Evolutionary conservation across 352 stramenopile genomes (phyloP).

Genomic region (Phytopythium vexans): DNA sequence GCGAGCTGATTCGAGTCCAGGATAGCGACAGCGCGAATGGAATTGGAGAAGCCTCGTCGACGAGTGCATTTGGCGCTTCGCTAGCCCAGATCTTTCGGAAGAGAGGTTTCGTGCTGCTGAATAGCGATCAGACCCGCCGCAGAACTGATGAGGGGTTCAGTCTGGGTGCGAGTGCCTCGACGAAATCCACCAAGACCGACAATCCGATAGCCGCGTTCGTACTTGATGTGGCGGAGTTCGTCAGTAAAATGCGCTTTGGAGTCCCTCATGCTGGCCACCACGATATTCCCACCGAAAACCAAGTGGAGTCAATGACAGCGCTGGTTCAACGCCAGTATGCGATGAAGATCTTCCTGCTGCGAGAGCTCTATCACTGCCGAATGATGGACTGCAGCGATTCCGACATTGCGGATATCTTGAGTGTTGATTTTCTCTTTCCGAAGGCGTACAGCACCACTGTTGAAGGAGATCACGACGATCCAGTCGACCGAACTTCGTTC

Average conservation of each 20-base stretch:
- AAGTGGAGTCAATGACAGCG: constrained; percentile 10
- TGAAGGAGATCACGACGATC: constrained; percentile 5
- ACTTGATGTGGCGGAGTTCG: constrained; percentile 36
- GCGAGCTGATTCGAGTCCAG: constrained; percentile 25
- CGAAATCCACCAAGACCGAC: not conserved
- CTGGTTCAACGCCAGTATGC: constrained; percentile 26
- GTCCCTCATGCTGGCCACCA: not conserved
- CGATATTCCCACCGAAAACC: constrained; percentile 5
- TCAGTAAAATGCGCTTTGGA: constrained; percentile 39
- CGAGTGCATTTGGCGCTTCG: constrained; percentile 15
- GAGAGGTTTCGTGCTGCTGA: constrained; percentile 31
- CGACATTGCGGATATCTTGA: constrained; percentile 32
- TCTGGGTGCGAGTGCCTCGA: not conserved
- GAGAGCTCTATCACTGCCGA: constrained; percentile 45
- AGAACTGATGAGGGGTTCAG: not conserved
- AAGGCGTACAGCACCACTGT: constrained; percentile 11
- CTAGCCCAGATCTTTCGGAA: constrained; percentile 48
- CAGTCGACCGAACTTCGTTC: constrained; percentile 14
- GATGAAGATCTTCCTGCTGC: constrained; percentile 42
- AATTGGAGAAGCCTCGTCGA: not conserved
- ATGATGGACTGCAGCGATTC: constrained; percentile 27
- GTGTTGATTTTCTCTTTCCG: constrained; percentile 48
- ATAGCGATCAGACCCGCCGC: constrained; percentile 9
- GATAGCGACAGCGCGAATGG: not conserved
- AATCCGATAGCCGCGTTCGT: constrained; percentile 10